Percentiles rank a stretch among this genome's conserved stretches.
Conservation (phyloP, 2,329 filamentous ascomycete species). For the Colletotrichum australisinense region DNA sequence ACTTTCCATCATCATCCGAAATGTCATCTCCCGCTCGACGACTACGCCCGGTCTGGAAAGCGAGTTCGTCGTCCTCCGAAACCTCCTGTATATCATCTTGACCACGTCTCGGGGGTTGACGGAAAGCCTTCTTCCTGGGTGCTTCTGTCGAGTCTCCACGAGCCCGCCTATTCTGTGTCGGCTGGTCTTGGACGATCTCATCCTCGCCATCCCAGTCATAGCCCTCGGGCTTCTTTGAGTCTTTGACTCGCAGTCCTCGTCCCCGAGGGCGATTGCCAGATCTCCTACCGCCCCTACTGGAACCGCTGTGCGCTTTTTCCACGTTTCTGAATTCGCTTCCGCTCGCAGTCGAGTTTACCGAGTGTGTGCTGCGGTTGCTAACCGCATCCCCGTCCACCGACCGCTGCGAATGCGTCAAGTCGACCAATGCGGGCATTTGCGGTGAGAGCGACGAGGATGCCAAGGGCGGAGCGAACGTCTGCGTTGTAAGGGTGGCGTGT, state of each 20-base stretch:
- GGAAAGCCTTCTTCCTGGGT: not conserved
- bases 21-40: not conserved
- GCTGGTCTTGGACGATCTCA: not conserved
- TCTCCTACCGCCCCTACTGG: not conserved
- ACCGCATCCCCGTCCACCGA: slow-evolving; percentile 13
- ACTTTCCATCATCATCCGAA: not conserved
- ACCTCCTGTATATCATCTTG: not conserved
- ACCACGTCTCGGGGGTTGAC: not conserved
- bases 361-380: slow-evolving; percentile 18
- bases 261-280: not conserved
- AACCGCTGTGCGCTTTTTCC: not conserved
- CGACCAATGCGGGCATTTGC: not conserved
- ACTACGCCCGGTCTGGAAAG: not conserved
- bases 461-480: not conserved
- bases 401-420: slow-evolving; percentile 20
- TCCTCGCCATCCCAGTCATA: not conserved
- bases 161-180: not conserved
- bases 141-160: not conserved
- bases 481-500: not conserved
- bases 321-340: not conserved
- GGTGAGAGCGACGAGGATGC: not conserved
- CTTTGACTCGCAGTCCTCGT: not conserved
- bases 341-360: not conserved
- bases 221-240: not conserved
- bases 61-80: slow-evolving; percentile 7